phyloP scores from a whole-genome alignment of 345 rosid species.

The Turnera subulata region DNA sequence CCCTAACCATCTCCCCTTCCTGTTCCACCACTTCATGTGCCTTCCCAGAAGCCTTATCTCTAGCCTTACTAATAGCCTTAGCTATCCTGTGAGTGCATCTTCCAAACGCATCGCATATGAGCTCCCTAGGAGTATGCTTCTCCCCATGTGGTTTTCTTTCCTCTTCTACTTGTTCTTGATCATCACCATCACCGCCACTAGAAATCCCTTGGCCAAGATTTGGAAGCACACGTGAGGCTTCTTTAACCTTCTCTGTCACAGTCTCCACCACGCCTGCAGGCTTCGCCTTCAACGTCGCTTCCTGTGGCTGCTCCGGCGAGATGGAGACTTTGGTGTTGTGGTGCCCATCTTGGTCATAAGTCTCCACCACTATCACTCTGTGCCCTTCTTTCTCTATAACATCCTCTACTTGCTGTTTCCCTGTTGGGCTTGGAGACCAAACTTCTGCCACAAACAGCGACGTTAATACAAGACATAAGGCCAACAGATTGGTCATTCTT shows the following conservation, averaged over 20 bases:
- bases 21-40: background rate
- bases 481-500: constrained; percentile 54
- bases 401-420: constrained; percentile 15
- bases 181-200: background rate
- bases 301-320: constrained; percentile 27
- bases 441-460: constrained; percentile 54
- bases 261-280: no score
- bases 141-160: background rate
- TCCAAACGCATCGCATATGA: constrained; percentile 55
- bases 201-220: no score
- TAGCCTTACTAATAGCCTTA: constrained; percentile 35
- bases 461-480: constrained; percentile 42
- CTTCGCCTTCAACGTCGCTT: no score
- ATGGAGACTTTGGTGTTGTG: constrained; percentile 57
- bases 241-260: no score
- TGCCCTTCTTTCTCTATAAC: constrained; percentile 68
- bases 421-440: constrained; percentile 44
- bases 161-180: background rate
- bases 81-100: constrained; percentile 53
- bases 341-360: constrained; percentile 50
- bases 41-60: constrained; percentile 24
- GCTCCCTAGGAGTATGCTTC: constrained; percentile 33
- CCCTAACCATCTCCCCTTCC: constrained; percentile 18
- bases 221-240: no score
- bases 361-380: constrained; percentile 57